Evolutionary conservation across 1,284 basidiomycete species (phyloP).

Genomic region (Vanrija pseudolonga): DNA sequence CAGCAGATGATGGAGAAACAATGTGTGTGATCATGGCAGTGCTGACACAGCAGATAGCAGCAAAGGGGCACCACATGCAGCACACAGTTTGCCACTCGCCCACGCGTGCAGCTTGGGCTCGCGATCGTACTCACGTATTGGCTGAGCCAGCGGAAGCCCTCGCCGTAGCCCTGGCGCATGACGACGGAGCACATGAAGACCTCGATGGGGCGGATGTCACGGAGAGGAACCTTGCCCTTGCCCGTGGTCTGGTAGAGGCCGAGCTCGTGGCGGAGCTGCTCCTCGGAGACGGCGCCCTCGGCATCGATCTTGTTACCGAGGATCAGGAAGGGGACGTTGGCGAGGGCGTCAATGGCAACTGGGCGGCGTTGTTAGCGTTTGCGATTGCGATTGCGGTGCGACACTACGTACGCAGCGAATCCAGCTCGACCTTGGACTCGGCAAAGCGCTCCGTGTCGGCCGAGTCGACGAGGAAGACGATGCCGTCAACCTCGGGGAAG

Average conservation of each 20-base stretch:
- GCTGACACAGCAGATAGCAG: no score
- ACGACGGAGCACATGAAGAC: conserved; percentile 99
- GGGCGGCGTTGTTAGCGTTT: neutral
- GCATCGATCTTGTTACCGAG: conserved; percentile 99
- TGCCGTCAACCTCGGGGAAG: conserved; percentile 99
- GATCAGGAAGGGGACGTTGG: conserved; percentile 96
- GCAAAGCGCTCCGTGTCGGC: conserved; percentile 94
- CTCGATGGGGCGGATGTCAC: conserved; percentile 96
- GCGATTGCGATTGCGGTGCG: no score
- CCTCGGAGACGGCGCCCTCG: conserved; percentile 94
- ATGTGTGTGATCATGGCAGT: no score
- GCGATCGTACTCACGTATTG: conserved; percentile 69
- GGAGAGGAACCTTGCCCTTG: conserved; percentile 97
- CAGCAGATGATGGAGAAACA: no score
- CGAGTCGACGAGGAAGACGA: conserved; percentile 96
- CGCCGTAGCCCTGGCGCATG: conserved; percentile 97
- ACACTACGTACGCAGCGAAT: conserved; percentile 62
- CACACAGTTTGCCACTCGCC: no score
- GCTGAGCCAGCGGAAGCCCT: conserved; percentile 97
- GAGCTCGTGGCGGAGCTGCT: conserved; percentile 91
- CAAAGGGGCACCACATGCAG: no score
- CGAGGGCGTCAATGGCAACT: conserved; percentile 77
- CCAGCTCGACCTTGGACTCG: conserved; percentile 95
- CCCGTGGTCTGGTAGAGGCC: conserved; percentile 98
- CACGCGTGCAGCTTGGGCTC: no score